phyloP scores from a whole-genome alignment of 345 rosid genomes.

The Citrus medica region DNA sequence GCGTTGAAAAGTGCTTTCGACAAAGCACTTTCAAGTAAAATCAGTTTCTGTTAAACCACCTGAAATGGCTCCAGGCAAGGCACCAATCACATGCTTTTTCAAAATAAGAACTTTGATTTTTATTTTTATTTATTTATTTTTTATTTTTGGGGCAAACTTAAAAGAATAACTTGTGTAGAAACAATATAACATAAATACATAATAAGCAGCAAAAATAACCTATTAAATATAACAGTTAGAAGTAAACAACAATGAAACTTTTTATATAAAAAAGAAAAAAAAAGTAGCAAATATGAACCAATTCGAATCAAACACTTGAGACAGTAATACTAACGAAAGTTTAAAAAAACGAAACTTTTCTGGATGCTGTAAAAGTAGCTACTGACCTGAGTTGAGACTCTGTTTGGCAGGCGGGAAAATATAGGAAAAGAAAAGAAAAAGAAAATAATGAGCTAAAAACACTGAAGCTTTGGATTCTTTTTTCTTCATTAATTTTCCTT shows the following conservation, averaged over 20 bases:
- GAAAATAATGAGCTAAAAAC: neutral
- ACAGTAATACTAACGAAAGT: neutral
- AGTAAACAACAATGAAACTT: too few relatives aligned
- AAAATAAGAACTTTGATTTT: neutral
- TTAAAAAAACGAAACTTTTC: neutral
- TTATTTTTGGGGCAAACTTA: too few relatives aligned
- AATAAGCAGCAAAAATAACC: neutral
- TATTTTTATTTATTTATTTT: too few relatives aligned
- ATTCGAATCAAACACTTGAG: neutral
- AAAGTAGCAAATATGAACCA: neutral
- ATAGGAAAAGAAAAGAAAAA: neutral
- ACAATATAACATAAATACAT: neutral
- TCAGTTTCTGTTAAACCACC: neutral
- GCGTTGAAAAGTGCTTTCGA: neutral
- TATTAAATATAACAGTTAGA: neutral
- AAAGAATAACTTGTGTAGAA: too few relatives aligned
- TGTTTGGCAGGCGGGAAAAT: neutral
- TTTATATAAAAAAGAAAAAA: neutral
- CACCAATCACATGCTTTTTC: neutral
- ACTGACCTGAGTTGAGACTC: neutral
- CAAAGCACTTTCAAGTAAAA: neutral
- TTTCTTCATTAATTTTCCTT: neutral
- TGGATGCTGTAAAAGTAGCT: neutral
- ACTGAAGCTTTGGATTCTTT: neutral
- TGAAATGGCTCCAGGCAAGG: neutral